Evolutionary conservation across 2,329 filamentous ascomycete species (phyloP), one percentile per base, ranked within the genome.

Genomic region (Aspergillus sp.): DNA sequence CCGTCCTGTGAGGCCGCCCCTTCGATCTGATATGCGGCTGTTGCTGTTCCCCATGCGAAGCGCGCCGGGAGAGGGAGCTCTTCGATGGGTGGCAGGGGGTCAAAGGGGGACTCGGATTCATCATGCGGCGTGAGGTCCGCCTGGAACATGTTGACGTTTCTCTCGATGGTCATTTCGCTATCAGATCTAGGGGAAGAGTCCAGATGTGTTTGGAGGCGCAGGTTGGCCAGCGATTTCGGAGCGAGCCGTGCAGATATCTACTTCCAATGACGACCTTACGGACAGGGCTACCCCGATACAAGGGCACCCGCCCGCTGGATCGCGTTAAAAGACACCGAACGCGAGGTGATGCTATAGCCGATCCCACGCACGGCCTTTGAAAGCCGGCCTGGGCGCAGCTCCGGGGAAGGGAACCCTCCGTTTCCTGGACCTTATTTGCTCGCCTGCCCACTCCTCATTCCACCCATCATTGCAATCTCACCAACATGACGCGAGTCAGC

Each of bases 1-100:
- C 72, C 72, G 51, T 72, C 73, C 44, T 64, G 63, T 20, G 64
- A 61, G 5, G 65, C 65, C 19, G 68, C 72, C 4, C 74, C 74
- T 62, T 76, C 73, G 31, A 76, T 69, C 47, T 76, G 73, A 49
- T 72, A 73, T 3, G 73, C 63, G 3, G 71, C 71, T 13, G 70
- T 71, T 20, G 71, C 69, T 25, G 70, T 62, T 9, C 73, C 72
- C 66, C 73, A 76, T 64, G 61, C 65, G 48, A 76, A 76, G 11
- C 65, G 63, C 4, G 54, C 32, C 5, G 68, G 68, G 19, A 69
- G 58, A 7, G 55, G 38, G 19, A 50, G 42, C 1, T 46, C 36
- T 7, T 42, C 38, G 38, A 42, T 9, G 7, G 38, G 16, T 16
- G 21, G 38, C 16, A 19, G 17, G 7, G 21, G 17, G 16, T 42